Conservation (phyloP, 2,329 filamentous ascomycete genomes). For the Fragosphaeria purpurea region DNA sequence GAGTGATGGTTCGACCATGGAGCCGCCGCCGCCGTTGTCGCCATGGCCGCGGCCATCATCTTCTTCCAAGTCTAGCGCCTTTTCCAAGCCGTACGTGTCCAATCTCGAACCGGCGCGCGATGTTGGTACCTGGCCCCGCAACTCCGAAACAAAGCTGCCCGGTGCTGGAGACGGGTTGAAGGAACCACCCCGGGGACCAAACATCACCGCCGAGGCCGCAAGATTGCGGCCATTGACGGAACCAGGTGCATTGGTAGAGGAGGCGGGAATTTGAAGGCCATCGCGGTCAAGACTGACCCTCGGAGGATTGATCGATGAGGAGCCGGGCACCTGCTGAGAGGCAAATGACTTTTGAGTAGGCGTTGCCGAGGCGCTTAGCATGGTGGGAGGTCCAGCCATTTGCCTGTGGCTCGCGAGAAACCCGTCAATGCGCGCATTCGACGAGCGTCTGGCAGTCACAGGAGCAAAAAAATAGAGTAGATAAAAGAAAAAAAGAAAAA, state of each 20-base stretch:
- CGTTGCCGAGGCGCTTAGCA: constrained; percentile 44
- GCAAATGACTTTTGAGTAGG: constrained; percentile 43
- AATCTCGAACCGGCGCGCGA: constrained; percentile 54
- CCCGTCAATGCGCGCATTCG: constrained; percentile 20
- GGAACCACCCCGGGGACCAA: constrained; percentile 57
- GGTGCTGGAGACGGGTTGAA: constrained; percentile 61
- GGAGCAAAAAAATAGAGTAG: background rate
- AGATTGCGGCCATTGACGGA: constrained; percentile 29
- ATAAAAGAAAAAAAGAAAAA: background rate
- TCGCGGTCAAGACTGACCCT: constrained; percentile 43
- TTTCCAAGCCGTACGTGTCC: constrained; percentile 42
- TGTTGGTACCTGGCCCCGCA: constrained; percentile 61
- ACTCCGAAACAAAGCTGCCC: constrained; percentile 82
- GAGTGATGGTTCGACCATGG: constrained; percentile 58
- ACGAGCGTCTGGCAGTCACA: constrained; percentile 8
- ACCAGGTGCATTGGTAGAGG: constrained; percentile 28
- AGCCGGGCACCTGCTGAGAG: constrained; percentile 28
- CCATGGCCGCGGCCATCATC: background rate
- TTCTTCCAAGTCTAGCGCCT: constrained; percentile 51
- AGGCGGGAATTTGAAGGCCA: constrained; percentile 36
- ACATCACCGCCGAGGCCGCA: constrained; percentile 47
- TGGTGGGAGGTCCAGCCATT: constrained; percentile 29
- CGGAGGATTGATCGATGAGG: constrained; percentile 25
- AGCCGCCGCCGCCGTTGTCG: constrained; percentile 2
- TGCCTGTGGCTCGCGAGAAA: constrained; percentile 21